phyloP scores from a whole-genome alignment of 73 alveolate species.

The Symbiodinium natans region DNA sequence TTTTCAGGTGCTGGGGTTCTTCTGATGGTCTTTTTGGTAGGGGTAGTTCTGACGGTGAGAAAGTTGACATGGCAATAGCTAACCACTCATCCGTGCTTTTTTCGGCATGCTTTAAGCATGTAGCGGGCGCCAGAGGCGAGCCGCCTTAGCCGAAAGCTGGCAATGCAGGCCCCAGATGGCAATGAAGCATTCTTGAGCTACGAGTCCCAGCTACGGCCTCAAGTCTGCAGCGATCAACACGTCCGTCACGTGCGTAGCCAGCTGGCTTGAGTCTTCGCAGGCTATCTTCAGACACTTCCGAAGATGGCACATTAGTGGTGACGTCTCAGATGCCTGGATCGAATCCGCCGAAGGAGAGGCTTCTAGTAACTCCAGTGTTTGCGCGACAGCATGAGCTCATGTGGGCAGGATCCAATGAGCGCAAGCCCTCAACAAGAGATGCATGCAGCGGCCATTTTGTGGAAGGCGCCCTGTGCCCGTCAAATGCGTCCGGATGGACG shows the following conservation, averaged over 20 bases:
- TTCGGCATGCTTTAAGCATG: neutral
- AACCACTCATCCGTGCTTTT: neutral
- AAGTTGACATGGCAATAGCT: too few species aligned
- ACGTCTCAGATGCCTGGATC: conserved; percentile 14
- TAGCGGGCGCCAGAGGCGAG: neutral
- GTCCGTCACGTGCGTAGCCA: neutral
- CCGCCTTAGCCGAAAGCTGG: neutral
- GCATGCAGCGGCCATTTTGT: neutral
- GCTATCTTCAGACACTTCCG: neutral
- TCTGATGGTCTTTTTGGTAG: too few species aligned
- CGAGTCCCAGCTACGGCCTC: neutral
- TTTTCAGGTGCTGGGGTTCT: too few species aligned
- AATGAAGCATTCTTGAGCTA: neutral
- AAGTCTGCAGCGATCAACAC: neutral
- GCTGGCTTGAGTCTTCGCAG: neutral
- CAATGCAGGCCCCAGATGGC: neutral
- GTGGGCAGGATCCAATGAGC: neutral
- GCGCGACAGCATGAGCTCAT: neutral
- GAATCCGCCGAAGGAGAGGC: neutral
- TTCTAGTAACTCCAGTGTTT: neutral
- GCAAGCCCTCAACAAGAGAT: conserved; percentile 15
- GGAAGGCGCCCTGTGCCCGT: neutral
- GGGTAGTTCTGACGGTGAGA: too few species aligned
- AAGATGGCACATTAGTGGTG: neutral
- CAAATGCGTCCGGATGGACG: neutral